Conservation (phyloP, 2,329 filamentous ascomycete species). For the Sordariomycetes sp. region DNA sequence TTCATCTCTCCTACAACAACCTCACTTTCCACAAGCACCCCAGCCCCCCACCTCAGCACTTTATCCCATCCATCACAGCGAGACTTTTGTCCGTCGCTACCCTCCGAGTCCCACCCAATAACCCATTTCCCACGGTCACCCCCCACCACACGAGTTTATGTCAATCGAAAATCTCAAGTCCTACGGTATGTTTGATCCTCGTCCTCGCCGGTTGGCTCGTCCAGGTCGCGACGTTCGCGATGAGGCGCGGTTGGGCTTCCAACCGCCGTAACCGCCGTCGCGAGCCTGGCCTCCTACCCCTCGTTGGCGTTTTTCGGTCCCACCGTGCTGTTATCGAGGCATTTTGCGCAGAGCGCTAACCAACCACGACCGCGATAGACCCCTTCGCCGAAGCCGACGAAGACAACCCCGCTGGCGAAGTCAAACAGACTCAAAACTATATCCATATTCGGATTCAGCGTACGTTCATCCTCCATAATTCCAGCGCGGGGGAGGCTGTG, state of each 20-base stretch:
- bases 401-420: constrained; percentile 71
- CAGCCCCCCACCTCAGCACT: background rate
- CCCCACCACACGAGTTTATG: constrained; percentile 79
- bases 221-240: background rate
- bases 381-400: constrained; percentile 99
- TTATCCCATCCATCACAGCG: constrained; percentile 23
- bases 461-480: constrained; percentile 34
- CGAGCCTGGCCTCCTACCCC: background rate
- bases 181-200: constrained; percentile 58
- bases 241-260: background rate
- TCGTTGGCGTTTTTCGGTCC: background rate
- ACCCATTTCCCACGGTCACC: constrained; percentile 45
- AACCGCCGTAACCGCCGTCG: background rate
- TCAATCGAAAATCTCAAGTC: constrained; percentile 98
- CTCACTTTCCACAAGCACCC: constrained; percentile 3
- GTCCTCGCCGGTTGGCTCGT: background rate
- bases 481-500: background rate
- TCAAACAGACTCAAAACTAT: constrained; percentile 92
- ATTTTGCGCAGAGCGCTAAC: background rate
- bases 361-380: constrained; percentile 49
- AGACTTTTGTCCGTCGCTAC: constrained; percentile 43
- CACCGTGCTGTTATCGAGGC: background rate
- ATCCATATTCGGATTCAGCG: constrained; percentile 99
- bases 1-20: constrained; percentile 1
- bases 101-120: constrained; percentile 21